These are phyloP conservation scores for Suhomyces kunorum DNA, from an alignment of 1,139 yeast genomes.

Conservation along the genomic window DNA sequence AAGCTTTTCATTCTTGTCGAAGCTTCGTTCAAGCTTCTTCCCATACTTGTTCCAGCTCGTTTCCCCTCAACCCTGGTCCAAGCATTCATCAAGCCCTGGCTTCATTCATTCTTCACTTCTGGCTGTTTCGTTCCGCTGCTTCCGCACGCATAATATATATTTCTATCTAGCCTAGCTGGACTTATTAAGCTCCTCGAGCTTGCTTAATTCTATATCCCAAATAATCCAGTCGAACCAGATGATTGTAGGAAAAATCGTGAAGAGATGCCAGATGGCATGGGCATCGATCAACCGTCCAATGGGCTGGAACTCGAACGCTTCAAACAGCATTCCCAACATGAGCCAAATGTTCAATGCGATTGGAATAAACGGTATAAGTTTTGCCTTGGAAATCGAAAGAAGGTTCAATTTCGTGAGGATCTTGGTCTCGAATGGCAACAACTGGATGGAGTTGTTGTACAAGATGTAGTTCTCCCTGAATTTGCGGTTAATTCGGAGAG, in stretches of 20 bases:
- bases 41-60: too few relatives aligned
- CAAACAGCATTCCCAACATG: constrained; percentile 38
- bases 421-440: constrained; percentile 45
- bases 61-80: too few relatives aligned
- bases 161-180: constrained; percentile 10
- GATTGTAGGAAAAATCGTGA: constrained; percentile 44
- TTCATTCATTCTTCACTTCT: constrained; percentile 6
- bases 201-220: constrained; percentile 48
- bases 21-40: too few relatives aligned
- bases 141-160: background rate
- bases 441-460: constrained; percentile 39
- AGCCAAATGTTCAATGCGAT: constrained; percentile 38
- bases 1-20: too few relatives aligned
- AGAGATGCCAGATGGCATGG: constrained; percentile 48
- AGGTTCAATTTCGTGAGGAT: constrained; percentile 35
- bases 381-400: constrained; percentile 30
- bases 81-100: too few relatives aligned
- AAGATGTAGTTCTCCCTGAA: constrained; percentile 27
- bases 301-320: constrained; percentile 43
- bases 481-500: constrained; percentile 22
- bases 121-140: background rate
- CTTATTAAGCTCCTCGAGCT: constrained; percentile 17
- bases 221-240: constrained; percentile 53
- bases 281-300: constrained; percentile 38
- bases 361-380: constrained; percentile 40